A percentile compares a stretch with the other conserved stretches of the same genome.
Evolutionary conservation across 306 rosid genomes (phyloP).

Genomic region (Phaseolus lunatus): DNA sequence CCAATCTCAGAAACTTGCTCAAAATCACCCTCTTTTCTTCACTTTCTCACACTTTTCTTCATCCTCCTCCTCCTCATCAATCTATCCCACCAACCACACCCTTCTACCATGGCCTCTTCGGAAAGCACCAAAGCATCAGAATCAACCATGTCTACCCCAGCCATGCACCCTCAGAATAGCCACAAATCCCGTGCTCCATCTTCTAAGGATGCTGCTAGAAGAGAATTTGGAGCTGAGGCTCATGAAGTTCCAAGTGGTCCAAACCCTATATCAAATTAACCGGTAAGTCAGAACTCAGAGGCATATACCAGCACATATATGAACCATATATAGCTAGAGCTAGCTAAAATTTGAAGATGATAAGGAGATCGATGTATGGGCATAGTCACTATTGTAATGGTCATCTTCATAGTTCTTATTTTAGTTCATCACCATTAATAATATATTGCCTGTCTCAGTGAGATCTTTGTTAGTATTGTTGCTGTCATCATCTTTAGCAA

Average conservation of each 20-base stretch:
- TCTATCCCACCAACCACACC: conserved; percentile 52
- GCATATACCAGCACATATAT: conserved; percentile 22
- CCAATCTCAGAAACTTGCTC: conserved; percentile 53
- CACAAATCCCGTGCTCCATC: conserved; percentile 33
- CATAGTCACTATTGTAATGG: conserved; percentile 43
- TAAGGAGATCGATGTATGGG: conserved; percentile 46
- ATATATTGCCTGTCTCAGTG: conserved; percentile 57
- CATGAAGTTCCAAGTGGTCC: conserved; percentile 99
- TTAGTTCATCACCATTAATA: conserved; percentile 53
- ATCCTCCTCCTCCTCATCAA: conserved; percentile 66
- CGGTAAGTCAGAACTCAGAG: conserved; percentile 51
- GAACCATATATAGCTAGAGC: conserved; percentile 40
- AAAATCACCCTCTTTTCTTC: conserved; percentile 55
- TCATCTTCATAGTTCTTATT: conserved; percentile 59
- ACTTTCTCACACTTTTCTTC: conserved; percentile 65
- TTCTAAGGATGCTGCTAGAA: conserved; percentile 44
- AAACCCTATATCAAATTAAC: conserved; percentile 77
- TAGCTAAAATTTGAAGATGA: conserved; percentile 52
- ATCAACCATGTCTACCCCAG: conserved; percentile 50
- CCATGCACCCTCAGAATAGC: conserved; percentile 49
- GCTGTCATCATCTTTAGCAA: conserved; percentile 54
- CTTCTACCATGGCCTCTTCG: conserved; percentile 57
- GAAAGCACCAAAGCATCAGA: conserved; percentile 43
- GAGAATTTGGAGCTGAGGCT: conserved; percentile 73
- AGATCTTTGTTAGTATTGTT: conserved; percentile 58